Conservation (phyloP, 805 yeast genomes). For the Metschnikowia cerradonensis region DNA sequence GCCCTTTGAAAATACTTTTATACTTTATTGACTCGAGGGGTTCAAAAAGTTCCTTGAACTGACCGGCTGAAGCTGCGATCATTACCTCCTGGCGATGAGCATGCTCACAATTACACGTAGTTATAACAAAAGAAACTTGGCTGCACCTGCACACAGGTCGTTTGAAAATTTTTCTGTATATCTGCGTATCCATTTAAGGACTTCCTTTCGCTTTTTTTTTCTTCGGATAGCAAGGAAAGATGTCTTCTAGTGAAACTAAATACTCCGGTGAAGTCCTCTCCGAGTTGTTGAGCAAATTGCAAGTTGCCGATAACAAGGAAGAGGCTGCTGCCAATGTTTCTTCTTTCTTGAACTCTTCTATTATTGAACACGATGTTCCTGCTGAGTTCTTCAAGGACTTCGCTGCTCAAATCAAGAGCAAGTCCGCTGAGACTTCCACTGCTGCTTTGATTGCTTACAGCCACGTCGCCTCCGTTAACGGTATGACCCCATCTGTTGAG, state of each 20-base stretch:
- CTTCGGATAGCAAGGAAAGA: constrained; percentile 26
- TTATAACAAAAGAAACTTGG: constrained; percentile 13
- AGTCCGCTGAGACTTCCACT: constrained; percentile 56
- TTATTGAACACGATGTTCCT: constrained; percentile 98
- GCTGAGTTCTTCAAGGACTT: constrained; percentile 77
- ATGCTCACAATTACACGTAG: constrained; percentile 14
- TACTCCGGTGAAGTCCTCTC: constrained; percentile 77
- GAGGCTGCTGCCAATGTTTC: constrained; percentile 87
- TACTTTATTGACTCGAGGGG: neutral
- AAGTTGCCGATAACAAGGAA: constrained; percentile 87
- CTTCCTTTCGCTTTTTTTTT: constrained; percentile 13
- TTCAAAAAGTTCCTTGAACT: neutral
- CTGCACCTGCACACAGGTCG: constrained; percentile 12
- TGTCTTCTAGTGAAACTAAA: constrained; percentile 52
- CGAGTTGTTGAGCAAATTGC: constrained; percentile 88
- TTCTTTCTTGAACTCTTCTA: constrained; percentile 90
- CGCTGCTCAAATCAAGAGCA: constrained; percentile 70
- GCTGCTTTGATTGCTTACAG: constrained; percentile 81
- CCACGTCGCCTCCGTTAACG: constrained; percentile 79
- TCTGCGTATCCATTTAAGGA: constrained; percentile 16
- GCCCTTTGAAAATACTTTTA: neutral
- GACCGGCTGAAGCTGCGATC: neutral
- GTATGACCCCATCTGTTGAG: constrained; percentile 88
- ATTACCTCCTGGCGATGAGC: neutral
- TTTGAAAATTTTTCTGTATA: constrained; percentile 15